A percentile compares a stretch with the other conserved stretches of the same genome.
Conservation (phyloP, 2,329 filamentous ascomycete genomes). For the Waltergamsia citrina region DNA sequence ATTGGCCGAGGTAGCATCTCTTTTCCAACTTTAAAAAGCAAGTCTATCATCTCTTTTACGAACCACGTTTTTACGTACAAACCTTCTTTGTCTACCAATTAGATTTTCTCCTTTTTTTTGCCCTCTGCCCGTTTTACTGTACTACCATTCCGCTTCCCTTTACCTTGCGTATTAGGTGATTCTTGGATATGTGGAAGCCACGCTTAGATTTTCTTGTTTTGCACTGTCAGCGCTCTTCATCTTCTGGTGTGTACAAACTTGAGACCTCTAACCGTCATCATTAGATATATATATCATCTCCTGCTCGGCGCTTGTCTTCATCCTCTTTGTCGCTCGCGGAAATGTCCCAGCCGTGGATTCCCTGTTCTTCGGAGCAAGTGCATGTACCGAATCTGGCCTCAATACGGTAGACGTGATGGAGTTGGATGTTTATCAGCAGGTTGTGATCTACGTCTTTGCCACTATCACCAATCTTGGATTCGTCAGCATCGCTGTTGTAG, state of each 20-base stretch:
- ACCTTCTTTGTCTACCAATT: too few species aligned
- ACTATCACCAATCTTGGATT: slow-evolving; percentile 37
- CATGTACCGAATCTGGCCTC: slow-evolving; percentile 38
- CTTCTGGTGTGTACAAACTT: not conserved
- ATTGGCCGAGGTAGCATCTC: too few species aligned
- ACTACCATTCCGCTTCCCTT: too few species aligned
- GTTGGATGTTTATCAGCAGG: slow-evolving; percentile 38
- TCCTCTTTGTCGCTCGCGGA: slow-evolving; percentile 5
- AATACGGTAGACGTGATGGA: slow-evolving; percentile 41
- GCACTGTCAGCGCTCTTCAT: slow-evolving; percentile 5
- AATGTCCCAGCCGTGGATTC: slow-evolving; percentile 27
- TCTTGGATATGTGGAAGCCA: slow-evolving; percentile 8
- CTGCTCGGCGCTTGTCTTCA: slow-evolving; percentile 3
- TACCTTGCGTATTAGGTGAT: too few species aligned
- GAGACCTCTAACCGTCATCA: not conserved
- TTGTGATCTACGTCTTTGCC: slow-evolving; percentile 39
- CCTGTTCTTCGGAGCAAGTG: slow-evolving; percentile 39
- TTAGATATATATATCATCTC: slow-evolving; percentile 8
- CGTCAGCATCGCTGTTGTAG: slow-evolving; percentile 37
- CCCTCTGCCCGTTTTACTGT: too few species aligned
- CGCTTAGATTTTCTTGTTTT: slow-evolving; percentile 8
- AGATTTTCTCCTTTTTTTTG: too few species aligned
- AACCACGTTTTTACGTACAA: too few species aligned
- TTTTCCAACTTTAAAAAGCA: too few species aligned
- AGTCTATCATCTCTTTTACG: too few species aligned